phyloP scores from a whole-genome alignment of 148 eudicot genomes.

The Tetragonia tetragonoides region DNA sequence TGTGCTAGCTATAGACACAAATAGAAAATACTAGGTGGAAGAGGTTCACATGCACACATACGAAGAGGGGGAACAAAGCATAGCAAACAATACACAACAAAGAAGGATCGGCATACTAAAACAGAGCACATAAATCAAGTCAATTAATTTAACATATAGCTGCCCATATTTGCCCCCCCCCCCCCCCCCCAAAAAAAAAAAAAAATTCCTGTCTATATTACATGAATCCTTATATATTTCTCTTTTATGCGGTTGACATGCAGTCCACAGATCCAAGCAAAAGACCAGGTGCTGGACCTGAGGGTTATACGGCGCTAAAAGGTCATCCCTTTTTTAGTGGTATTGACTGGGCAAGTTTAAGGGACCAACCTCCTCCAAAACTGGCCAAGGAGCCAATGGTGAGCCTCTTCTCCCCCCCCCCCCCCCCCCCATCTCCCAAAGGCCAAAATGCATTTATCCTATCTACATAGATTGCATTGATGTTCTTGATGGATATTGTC shows the following conservation, averaged over 20 bases:
- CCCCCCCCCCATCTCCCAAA: background rate
- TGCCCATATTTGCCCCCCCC: no score
- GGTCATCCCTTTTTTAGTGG: conserved; percentile 78
- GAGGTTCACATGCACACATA: no score
- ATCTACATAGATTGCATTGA: background rate
- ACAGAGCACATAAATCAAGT: no score
- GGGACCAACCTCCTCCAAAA: conserved; percentile 68
- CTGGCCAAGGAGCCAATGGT: conserved; percentile 73
- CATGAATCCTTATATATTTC: background rate
- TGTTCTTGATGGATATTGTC: background rate
- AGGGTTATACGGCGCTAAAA: conserved; percentile 76
- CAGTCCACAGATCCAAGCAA: conserved; percentile 87
- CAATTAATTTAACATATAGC: no score
- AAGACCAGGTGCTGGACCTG: conserved; percentile 96
- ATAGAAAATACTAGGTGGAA: no score
- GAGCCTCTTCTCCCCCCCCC: background rate
- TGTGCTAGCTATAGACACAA: no score
- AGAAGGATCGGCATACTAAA: no score
- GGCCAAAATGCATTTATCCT: background rate
- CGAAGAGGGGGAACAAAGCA: no score
- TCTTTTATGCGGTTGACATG: conserved; percentile 14
- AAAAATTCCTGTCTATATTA: background rate
- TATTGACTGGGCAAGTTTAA: conserved; percentile 71
- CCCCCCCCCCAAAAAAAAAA: no score
- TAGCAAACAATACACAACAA: no score